Conservation (phyloP, 2,329 filamentous ascomycete species). For the Didymella lethalis region DNA sequence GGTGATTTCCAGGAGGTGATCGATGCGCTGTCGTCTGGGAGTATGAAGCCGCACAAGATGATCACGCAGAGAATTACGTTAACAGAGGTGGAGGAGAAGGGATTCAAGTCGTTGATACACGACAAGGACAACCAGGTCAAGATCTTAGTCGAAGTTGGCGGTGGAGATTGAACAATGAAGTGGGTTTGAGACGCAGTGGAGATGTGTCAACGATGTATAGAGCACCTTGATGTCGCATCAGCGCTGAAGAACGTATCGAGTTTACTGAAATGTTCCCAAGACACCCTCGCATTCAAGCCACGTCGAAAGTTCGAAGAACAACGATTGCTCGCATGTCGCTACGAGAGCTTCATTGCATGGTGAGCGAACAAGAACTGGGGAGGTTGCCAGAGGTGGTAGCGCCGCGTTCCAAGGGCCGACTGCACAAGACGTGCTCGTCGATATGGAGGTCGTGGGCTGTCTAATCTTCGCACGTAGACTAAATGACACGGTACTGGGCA, state of each 20-base stretch:
- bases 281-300: conserved; percentile 36
- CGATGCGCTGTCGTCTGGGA: conserved; percentile 56
- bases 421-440: conserved; percentile 47
- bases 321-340: conserved; percentile 26
- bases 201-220: conserved; percentile 1
- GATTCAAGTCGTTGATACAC: conserved; percentile 57
- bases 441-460: conserved; percentile 40
- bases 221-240: conserved; percentile 20
- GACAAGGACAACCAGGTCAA: conserved; percentile 61
- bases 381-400: conserved; percentile 39
- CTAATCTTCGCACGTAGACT: conserved; percentile 92
- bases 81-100: conserved; percentile 57
- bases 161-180: conserved; percentile 25
- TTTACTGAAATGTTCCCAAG: conserved; percentile 34
- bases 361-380: conserved; percentile 34
- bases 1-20: conserved; percentile 59
- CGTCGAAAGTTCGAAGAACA: conserved; percentile 20
- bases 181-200: background rate
- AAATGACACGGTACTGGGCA: conserved; percentile 84
- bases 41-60: conserved; percentile 56
- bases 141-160: conserved; percentile 55
- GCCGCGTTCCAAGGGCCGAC: conserved; percentile 39
- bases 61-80: conserved; percentile 59
- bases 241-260: background rate
- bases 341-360: background rate